Evolutionary conservation across 345 rosid genomes (phyloP).

Genomic region (Citrus maxima): DNA sequence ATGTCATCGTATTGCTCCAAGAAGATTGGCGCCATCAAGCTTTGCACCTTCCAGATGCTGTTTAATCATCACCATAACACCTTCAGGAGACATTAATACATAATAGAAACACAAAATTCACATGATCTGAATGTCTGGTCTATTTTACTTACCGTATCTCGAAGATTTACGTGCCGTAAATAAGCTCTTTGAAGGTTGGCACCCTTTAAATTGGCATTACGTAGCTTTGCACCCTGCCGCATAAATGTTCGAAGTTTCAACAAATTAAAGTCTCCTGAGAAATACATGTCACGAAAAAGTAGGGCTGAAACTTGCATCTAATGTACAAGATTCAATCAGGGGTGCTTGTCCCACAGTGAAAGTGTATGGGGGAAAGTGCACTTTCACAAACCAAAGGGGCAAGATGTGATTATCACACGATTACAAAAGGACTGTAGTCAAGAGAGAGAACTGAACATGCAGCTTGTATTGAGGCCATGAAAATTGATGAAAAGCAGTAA

Average conservation of each 20-base stretch:
- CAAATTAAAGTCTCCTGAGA: not conserved
- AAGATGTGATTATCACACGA: no score
- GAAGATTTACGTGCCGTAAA: slow-evolving; percentile 79
- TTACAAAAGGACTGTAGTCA: not conserved
- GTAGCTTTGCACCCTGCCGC: slow-evolving; percentile 83
- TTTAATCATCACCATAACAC: not conserved
- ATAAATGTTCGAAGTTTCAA: not conserved
- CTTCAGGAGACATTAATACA: not conserved
- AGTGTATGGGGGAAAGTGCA: not conserved
- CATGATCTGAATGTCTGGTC: not conserved
- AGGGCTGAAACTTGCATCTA: not conserved
- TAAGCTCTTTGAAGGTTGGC: slow-evolving; percentile 96
- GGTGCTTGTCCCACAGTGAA: not conserved
- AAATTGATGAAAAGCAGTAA: not conserved
- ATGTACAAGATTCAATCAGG: not conserved
- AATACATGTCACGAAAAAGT: not conserved
- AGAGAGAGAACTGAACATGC: not conserved
- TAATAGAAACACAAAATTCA: not conserved
- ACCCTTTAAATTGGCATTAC: slow-evolving; percentile 75
- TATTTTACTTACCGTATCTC: slow-evolving; percentile 63
- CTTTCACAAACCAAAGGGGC: not conserved
- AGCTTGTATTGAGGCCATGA: not conserved
- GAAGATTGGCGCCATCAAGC: slow-evolving; percentile 88
- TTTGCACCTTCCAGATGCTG: slow-evolving; percentile 85
- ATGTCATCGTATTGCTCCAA: slow-evolving; percentile 64